phyloP scores from a whole-genome alignment of 768 basidiomycete genomes.

The Imleria badia region DNA sequence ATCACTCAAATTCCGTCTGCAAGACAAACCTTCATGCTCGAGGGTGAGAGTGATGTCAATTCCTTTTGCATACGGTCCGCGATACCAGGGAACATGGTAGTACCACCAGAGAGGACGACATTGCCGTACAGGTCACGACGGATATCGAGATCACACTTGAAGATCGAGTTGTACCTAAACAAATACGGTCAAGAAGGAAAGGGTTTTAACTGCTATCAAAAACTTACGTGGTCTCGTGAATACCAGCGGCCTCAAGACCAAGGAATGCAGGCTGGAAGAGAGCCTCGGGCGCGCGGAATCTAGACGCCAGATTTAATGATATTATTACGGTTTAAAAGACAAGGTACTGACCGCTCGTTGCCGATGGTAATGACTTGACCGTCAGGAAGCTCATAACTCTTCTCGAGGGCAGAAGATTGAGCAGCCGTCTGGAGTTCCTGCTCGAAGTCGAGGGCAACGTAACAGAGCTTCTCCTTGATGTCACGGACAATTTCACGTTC shows the following conservation, averaged over 20 bases:
- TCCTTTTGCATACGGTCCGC: constrained; percentile 97
- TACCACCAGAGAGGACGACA: constrained; percentile 68
- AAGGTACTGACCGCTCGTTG: constrained; percentile 50
- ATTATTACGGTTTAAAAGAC: neutral
- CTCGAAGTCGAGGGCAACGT: constrained; percentile 93
- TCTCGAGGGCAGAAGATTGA: constrained; percentile 86
- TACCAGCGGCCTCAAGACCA: constrained; percentile 80
- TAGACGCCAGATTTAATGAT: constrained; percentile 13
- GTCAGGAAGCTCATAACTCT: constrained; percentile 89
- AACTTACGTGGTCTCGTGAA: constrained; percentile 63
- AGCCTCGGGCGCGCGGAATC: constrained; percentile 57
- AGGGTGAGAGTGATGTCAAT: constrained; percentile 72
- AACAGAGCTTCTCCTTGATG: constrained; percentile 93
- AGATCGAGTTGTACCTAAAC: constrained; percentile 55
- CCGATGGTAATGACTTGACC: constrained; percentile 92
- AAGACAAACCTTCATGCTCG: constrained; percentile 75
- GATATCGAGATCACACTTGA: constrained; percentile 71
- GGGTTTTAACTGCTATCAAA: neutral
- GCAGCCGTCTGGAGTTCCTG: constrained; percentile 91
- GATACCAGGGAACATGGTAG: constrained; percentile 96
- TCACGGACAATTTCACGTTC: constrained; percentile 95
- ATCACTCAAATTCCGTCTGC: neutral
- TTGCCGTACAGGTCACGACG: constrained; percentile 37
- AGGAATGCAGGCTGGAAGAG: constrained; percentile 61
- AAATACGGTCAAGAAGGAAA: neutral